Conservation (phyloP, 2,329 filamentous ascomycete genomes). For the Sclerotinia nivalis region DNA sequence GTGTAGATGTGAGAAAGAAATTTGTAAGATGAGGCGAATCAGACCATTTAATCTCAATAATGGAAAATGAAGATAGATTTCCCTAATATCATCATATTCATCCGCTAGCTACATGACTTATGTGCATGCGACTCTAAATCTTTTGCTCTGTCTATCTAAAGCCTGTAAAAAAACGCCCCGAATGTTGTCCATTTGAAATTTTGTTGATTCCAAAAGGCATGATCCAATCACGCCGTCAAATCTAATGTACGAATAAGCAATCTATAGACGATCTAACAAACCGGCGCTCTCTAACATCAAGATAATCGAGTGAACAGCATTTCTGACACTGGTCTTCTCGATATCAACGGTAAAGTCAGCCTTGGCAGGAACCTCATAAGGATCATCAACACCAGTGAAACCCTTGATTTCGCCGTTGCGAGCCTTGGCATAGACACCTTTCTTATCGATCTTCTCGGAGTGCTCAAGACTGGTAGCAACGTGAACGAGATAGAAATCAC, state of each 20-base stretch:
- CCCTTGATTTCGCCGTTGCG: conserved; percentile 91
- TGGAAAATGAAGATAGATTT: background rate
- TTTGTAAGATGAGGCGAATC: background rate
- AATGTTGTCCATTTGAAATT: background rate
- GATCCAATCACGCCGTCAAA: conserved; percentile 4
- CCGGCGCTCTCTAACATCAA: conserved; percentile 88
- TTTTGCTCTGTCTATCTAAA: conserved; percentile 10
- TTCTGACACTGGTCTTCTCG: conserved; percentile 84
- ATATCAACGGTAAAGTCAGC: conserved; percentile 82
- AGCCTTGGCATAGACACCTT: conserved; percentile 83
- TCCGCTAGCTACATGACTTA: background rate
- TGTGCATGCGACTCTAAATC: background rate
- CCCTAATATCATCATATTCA: background rate
- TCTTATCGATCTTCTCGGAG: conserved; percentile 92
- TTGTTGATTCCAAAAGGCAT: conserved; percentile 3
- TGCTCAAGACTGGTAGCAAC: conserved; percentile 90
- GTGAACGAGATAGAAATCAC: conserved; percentile 92
- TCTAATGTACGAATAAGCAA: conserved; percentile 4
- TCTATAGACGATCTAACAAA: conserved; percentile 67
- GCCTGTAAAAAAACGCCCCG: conserved; percentile 7
- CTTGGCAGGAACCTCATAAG: conserved; percentile 83
- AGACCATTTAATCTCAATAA: background rate
- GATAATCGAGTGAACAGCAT: conserved; percentile 95
- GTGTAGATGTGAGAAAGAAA: no score
- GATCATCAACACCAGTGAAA: conserved; percentile 97